Conservation (phyloP, 106 monocot species). For the Platanthera zijinensis region DNA sequence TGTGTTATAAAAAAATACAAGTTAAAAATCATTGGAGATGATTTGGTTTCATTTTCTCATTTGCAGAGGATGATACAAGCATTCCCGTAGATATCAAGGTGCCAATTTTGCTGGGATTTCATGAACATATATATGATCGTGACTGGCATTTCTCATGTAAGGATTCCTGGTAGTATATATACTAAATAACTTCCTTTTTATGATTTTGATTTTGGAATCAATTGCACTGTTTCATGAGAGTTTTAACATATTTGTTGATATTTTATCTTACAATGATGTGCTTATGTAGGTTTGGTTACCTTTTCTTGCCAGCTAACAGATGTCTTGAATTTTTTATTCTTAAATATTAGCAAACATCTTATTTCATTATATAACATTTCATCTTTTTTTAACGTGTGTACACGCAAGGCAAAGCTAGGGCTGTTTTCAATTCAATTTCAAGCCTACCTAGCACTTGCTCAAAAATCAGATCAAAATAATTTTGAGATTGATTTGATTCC, state of each 20-base stretch:
- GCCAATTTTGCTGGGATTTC: conserved; percentile 74
- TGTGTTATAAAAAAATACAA: neutral
- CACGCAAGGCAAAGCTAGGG: neutral
- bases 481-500: too few species aligned
- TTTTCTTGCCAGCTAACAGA: too few species aligned
- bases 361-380: neutral
- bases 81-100: conserved; percentile 70
- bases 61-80: conserved; percentile 96
- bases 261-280: neutral
- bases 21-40: neutral
- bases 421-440: too few species aligned
- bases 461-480: too few species aligned
- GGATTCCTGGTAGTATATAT: neutral
- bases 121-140: conserved; percentile 74
- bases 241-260: neutral
- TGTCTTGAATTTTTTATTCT: too few species aligned
- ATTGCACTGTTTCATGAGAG: neutral
- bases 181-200: neutral
- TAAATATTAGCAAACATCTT: neutral
- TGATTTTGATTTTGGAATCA: neutral
- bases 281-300: neutral
- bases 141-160: conserved; percentile 96
- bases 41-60: conserved; percentile 14
- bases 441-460: too few species aligned
- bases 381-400: neutral